Evolutionary conservation across 371 early-diverging fungal genomes (phyloP).

Genomic region (Lichtheimia ramosa): DNA sequence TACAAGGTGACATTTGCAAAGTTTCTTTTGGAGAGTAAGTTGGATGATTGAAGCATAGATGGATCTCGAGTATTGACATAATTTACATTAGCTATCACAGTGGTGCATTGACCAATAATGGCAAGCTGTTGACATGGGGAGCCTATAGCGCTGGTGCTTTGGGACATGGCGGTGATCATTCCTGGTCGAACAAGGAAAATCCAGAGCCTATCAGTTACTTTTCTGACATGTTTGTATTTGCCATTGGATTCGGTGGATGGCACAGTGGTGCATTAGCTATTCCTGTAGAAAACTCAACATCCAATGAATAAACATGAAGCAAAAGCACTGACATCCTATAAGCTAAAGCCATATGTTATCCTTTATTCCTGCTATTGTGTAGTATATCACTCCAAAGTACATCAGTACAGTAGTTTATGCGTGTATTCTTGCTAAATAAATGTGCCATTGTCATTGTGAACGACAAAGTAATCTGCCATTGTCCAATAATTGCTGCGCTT

Average conservation of each 20-base stretch:
- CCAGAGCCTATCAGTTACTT: slow-evolving; percentile 9
- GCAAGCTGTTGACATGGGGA: slow-evolving; percentile 45
- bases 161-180: slow-evolving; percentile 29
- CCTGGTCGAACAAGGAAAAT: background rate
- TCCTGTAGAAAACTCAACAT: slow-evolving; percentile 1
- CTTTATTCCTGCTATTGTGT: too few relatives aligned
- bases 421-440: too few relatives aligned
- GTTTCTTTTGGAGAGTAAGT: slow-evolving; percentile 34
- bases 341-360: too few relatives aligned
- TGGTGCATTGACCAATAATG: slow-evolving; percentile 45
- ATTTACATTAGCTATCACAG: slow-evolving; percentile 34
- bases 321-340: too few relatives aligned
- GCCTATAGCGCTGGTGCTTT: slow-evolving; percentile 35
- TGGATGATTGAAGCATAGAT: background rate
- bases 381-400: too few relatives aligned
- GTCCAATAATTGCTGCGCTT: too few relatives aligned
- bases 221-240: slow-evolving; percentile 19
- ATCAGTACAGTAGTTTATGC: too few relatives aligned
- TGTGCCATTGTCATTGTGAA: too few relatives aligned
- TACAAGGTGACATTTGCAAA: slow-evolving; percentile 22
- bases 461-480: too few relatives aligned
- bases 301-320: too few relatives aligned
- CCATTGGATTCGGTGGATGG: slow-evolving; percentile 30
- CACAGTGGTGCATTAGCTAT: slow-evolving; percentile 24
- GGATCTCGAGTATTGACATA: slow-evolving; percentile 5